Percentiles rank a stretch among this genome's conserved stretches.
These are phyloP conservation scores for Macrocybe gigantea DNA, from an alignment of 768 basidiomycete genomes.

Conservation along the genomic window DNA sequence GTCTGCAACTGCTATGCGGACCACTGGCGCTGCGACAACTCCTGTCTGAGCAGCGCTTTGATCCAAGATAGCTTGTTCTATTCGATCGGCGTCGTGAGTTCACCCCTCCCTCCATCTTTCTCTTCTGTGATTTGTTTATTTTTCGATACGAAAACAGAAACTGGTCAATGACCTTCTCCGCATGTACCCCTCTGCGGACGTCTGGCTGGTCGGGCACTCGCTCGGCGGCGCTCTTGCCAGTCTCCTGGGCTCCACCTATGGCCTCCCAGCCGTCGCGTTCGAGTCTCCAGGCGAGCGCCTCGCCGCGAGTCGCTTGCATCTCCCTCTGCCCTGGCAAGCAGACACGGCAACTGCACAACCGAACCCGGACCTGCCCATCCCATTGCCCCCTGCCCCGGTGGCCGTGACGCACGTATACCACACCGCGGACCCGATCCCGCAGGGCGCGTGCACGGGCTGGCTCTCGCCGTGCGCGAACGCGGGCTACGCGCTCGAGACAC, in stretches of 20 bases:
- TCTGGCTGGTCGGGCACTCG: constrained; percentile 89
- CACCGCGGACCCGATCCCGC: constrained; percentile 89
- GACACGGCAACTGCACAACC: constrained; percentile 6
- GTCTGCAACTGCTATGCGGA: constrained; percentile 86
- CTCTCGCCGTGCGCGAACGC: constrained; percentile 72
- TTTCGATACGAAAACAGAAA: constrained; percentile 38
- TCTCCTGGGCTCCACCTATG: constrained; percentile 88
- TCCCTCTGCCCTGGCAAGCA: constrained; percentile 60
- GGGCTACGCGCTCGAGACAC: constrained; percentile 84
- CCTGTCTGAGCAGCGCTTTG: constrained; percentile 79
- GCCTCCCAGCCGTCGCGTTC: constrained; percentile 85
- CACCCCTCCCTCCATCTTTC: not conserved
- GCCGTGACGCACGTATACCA: constrained; percentile 80
- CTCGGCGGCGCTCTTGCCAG: constrained; percentile 89
- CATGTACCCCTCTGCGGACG: constrained; percentile 76
- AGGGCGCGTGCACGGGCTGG: constrained; percentile 74
- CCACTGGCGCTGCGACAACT: constrained; percentile 68
- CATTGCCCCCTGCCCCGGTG: constrained; percentile 21
- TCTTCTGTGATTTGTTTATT: not conserved
- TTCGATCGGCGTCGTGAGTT: constrained; percentile 73
- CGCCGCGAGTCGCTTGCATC: constrained; percentile 76
- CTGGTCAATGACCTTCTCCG: constrained; percentile 82
- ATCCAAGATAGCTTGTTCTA: constrained; percentile 92
- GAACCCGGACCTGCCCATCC: constrained; percentile 26
- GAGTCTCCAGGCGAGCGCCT: constrained; percentile 77